A percentile compares a stretch with the other conserved stretches of the same genome.
These are phyloP conservation scores for Crithidia thermophila DNA, from an alignment of 208 protist species.

Conservation along the genomic window DNA sequence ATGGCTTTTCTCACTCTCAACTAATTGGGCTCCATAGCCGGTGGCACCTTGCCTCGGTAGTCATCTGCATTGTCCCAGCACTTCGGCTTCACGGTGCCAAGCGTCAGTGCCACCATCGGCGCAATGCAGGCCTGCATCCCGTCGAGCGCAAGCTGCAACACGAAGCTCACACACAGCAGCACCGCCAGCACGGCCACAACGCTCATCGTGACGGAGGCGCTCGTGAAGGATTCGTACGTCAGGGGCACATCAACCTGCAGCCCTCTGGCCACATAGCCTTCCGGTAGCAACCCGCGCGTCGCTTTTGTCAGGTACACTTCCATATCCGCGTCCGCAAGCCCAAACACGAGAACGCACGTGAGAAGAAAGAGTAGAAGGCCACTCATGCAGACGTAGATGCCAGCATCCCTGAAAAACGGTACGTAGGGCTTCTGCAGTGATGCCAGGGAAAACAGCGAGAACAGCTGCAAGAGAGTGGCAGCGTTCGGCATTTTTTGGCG, in stretches of 20 bases:
- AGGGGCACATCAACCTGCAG: constrained; percentile 18
- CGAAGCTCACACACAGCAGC: constrained; percentile 30
- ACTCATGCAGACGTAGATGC: constrained; percentile 25
- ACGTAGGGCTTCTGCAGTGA: constrained; percentile 23
- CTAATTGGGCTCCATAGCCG: not conserved
- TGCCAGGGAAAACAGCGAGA: constrained; percentile 21
- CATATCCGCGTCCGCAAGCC: constrained; percentile 23
- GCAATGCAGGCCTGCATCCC: constrained; percentile 24
- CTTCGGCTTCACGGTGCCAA: constrained; percentile 36
- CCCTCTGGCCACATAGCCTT: not conserved
- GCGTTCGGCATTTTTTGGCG: not conserved
- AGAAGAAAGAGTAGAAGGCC: constrained; percentile 24
- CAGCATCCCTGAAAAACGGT: constrained; percentile 14
- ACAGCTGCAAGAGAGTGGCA: constrained; percentile 16
- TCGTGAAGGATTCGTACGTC: constrained; percentile 34
- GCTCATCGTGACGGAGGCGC: constrained; percentile 32
- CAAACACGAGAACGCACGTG: constrained; percentile 13
- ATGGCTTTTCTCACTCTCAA: not conserved
- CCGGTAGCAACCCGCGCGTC: not conserved
- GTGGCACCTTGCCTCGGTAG: constrained; percentile 44
- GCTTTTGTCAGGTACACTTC: constrained; percentile 22
- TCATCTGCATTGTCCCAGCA: constrained; percentile 59
- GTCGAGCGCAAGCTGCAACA: constrained; percentile 14
- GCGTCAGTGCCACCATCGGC: constrained; percentile 44
- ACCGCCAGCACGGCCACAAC: constrained; percentile 26